phyloP scores from a whole-genome alignment of 75 land plant species.

The Adiantum capillusveneris region DNA sequence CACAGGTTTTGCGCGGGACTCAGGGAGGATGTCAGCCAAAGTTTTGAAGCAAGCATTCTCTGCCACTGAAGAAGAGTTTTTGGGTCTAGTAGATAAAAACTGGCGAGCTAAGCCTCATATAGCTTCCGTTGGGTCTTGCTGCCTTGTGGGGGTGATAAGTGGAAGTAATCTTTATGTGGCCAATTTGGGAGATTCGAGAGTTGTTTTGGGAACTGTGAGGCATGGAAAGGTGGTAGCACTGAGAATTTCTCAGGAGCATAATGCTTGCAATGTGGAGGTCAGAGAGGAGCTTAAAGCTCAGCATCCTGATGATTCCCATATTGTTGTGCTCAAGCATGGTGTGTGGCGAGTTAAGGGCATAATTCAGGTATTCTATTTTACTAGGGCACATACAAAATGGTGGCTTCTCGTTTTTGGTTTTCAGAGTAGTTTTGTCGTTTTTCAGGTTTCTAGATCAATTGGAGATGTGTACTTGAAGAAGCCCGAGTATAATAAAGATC shows the following conservation, averaged over 20 bases:
- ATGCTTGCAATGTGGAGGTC: slow-evolving; percentile 27
- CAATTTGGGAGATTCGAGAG: slow-evolving; percentile 34
- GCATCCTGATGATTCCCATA: slow-evolving; percentile 66
- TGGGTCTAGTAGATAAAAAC: slow-evolving; percentile 40
- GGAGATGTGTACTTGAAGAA: slow-evolving; percentile 49
- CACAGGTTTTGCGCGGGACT: slow-evolving; percentile 30
- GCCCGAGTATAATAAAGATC: slow-evolving; percentile 33
- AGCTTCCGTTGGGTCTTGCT: slow-evolving; percentile 33
- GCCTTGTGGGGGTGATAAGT: slow-evolving; percentile 28
- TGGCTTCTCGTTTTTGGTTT: background rate
- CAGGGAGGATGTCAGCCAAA: slow-evolving; percentile 57
- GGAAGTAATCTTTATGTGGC: slow-evolving; percentile 28
- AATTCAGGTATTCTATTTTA: slow-evolving; percentile 46
- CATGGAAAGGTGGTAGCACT: background rate
- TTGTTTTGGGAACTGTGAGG: slow-evolving; percentile 20
- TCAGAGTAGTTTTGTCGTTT: background rate
- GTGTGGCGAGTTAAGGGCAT: slow-evolving; percentile 81
- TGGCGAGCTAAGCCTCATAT: slow-evolving; percentile 26
- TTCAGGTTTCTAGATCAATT: slow-evolving; percentile 50
- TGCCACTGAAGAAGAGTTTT: slow-evolving; percentile 63
- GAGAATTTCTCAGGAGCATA: slow-evolving; percentile 10
- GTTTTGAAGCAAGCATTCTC: slow-evolving; percentile 56
- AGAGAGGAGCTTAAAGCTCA: slow-evolving; percentile 51
- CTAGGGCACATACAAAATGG: background rate
- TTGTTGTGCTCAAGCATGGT: slow-evolving; percentile 59